Percentiles rank a stretch among this genome's conserved stretches.
Evolutionary conservation across 83 land plant genomes (phyloP).

Genomic region (Picea engelmannii): DNA sequence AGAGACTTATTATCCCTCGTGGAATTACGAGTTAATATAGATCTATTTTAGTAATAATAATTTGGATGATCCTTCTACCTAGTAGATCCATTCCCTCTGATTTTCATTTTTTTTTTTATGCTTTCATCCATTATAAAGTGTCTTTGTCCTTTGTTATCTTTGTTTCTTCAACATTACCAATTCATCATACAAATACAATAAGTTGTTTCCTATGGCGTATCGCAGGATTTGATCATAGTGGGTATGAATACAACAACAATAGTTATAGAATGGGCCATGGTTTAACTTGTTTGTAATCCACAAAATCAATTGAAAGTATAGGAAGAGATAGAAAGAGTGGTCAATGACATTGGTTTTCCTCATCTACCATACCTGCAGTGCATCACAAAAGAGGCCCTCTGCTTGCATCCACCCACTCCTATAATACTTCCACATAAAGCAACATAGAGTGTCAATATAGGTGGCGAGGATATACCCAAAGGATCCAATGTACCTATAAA

Average conservation of each 20-base stretch:
- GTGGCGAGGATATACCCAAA: conserved; percentile 90
- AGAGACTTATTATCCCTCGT: too few relatives aligned
- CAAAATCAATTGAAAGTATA: conserved; percentile 80
- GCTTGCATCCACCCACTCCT: conserved; percentile 44
- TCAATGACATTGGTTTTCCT: conserved; percentile 73
- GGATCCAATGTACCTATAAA: conserved; percentile 90
- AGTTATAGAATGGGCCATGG: conserved; percentile 93
- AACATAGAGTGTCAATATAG: conserved; percentile 65
- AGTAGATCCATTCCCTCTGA: background rate
- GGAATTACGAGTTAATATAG: too few relatives aligned
- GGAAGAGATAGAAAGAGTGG: conserved; percentile 77
- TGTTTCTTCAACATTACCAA: background rate
- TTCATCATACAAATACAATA: too few relatives aligned
- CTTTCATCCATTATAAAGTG: background rate
- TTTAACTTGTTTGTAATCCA: conserved; percentile 78
- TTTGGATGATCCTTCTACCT: background rate
- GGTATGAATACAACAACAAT: conserved; percentile 96
- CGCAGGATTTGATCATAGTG: conserved; percentile 94
- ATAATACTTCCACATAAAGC: conserved; percentile 95
- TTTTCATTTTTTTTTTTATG: conserved; percentile 9
- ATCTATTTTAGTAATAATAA: background rate
- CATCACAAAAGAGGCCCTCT: conserved; percentile 76
- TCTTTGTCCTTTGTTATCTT: background rate
- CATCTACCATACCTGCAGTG: conserved; percentile 82
- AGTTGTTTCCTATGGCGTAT: too few relatives aligned